Conservation (phyloP, 2,329 filamentous ascomycete species). For the Aspergillus brasiliensis region DNA sequence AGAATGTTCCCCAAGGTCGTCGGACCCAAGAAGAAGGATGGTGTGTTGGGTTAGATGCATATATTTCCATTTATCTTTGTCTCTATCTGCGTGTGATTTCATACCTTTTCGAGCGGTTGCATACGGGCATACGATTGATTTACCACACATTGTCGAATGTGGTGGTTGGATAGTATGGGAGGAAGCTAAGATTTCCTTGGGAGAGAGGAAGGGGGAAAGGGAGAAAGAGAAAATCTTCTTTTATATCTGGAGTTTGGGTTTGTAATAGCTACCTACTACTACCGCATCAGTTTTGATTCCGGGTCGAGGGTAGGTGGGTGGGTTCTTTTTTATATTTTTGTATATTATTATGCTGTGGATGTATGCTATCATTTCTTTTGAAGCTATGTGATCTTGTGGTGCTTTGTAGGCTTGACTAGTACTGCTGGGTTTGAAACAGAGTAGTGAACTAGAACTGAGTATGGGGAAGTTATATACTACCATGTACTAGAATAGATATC, state of each 20-base stretch:
- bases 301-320: neutral
- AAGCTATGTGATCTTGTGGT: neutral
- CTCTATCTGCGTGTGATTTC: constrained; percentile 4
- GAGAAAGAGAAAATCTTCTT: neutral
- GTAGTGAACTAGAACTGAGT: neutral
- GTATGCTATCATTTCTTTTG: neutral
- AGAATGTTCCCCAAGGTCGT: constrained; percentile 75
- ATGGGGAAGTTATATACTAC: neutral
- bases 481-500: too few species aligned
- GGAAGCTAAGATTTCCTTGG: too few species aligned
- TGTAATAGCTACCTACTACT: neutral
- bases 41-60: constrained; percentile 35
- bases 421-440: neutral
- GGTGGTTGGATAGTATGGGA: too few species aligned
- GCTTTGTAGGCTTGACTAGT: neutral
- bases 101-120: neutral
- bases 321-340: neutral
- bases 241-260: constrained; percentile 16
- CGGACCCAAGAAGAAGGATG: constrained; percentile 68
- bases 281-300: neutral
- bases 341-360: neutral
- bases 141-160: neutral
- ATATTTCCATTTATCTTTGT: neutral
- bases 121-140: neutral
- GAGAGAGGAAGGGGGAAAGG: neutral